Evolutionary conservation across 2,329 filamentous ascomycete genomes (phyloP).

Genomic region (Plenodomus lindquistii): DNA sequence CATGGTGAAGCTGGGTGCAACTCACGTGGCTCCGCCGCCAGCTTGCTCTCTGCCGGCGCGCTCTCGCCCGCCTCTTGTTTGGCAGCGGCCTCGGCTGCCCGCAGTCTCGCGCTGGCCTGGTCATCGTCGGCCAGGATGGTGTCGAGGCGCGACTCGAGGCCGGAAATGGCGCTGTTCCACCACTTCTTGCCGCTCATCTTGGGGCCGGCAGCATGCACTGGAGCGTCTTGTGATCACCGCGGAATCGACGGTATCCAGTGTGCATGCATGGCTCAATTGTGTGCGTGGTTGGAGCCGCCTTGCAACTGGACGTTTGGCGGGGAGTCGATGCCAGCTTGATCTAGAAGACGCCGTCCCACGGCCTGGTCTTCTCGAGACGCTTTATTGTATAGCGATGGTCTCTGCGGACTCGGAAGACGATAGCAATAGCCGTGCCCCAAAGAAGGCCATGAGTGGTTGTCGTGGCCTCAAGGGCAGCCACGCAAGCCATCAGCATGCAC

Average conservation of each 20-base stretch:
- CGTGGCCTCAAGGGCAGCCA: slow-evolving; percentile 20
- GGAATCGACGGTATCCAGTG: slow-evolving; percentile 29
- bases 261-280: slow-evolving; percentile 35
- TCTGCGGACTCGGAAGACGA: background rate
- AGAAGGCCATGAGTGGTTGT: slow-evolving; percentile 7
- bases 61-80: slow-evolving; percentile 37
- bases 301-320: slow-evolving; percentile 23
- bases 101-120: slow-evolving; percentile 52
- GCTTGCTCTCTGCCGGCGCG: slow-evolving; percentile 30
- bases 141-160: slow-evolving; percentile 90
- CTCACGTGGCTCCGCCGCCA: slow-evolving; percentile 40
- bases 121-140: slow-evolving; percentile 85
- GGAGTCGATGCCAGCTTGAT: slow-evolving; percentile 5
- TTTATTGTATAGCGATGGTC: background rate
- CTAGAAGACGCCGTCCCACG: no score
- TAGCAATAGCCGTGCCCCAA: background rate
- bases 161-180: slow-evolving; percentile 79
- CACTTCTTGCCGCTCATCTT: slow-evolving; percentile 37
- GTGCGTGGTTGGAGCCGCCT: slow-evolving; percentile 30
- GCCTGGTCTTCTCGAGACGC: background rate
- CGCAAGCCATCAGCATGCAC: slow-evolving; percentile 13
- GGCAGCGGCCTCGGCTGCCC: slow-evolving; percentile 43
- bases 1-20: slow-evolving; percentile 2
- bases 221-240: slow-evolving; percentile 30
- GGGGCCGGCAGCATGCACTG: no score